Evolutionary conservation across 345 rosid species (phyloP).

Genomic region (Syzygium aromaticum): DNA sequence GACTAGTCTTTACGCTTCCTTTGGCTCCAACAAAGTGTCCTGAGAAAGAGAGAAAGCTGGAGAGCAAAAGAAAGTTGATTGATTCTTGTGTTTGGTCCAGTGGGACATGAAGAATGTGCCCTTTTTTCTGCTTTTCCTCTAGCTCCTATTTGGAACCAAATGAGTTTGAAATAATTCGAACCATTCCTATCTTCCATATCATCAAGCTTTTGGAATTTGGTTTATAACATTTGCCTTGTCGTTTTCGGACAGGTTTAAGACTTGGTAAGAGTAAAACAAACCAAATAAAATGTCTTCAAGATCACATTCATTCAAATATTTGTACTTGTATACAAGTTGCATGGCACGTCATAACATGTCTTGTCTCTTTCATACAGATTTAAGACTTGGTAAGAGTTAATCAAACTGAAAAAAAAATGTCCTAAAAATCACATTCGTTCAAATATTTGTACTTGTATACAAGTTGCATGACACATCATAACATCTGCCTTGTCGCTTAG

Average conservation of each 20-base stretch:
- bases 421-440: too few species aligned
- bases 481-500: neutral
- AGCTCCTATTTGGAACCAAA: conserved; percentile 1
- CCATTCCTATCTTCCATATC: neutral
- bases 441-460: neutral
- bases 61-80: conserved; percentile 8
- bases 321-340: neutral
- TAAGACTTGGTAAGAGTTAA: neutral
- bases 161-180: conserved; percentile 11
- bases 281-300: neutral
- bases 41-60: neutral
- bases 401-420: neutral
- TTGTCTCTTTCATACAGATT: neutral
- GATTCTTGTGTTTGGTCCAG: conserved; percentile 9
- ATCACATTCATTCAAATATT: neutral
- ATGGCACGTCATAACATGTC: neutral
- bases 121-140: conserved; percentile 6
- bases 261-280: neutral
- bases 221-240: neutral
- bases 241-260: neutral
- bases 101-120: conserved; percentile 9
- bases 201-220: neutral
- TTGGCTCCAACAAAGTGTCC: conserved; percentile 6
- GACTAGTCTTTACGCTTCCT: conserved; percentile 25
- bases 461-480: too few species aligned